Base-by-base conservation (phyloP, 306 rosid genomes). In the Senna tora region DNA sequence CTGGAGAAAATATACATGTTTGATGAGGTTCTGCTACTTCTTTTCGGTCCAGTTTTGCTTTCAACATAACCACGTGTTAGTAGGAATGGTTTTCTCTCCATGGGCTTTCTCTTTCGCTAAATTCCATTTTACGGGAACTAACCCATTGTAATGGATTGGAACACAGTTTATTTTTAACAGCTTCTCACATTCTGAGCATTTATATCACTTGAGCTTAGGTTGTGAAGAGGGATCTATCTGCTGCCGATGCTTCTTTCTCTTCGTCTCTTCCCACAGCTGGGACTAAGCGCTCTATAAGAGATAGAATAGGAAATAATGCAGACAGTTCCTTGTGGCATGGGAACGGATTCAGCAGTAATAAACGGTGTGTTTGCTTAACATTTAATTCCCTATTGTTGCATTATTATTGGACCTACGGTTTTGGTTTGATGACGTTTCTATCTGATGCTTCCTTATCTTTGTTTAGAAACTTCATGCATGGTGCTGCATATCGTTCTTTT, bases 201-300 rank as follows among this genome's bases (percentile, higher is more conserved):
- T 72, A 34, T 11, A 50, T 28, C 38, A 50, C 60, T 75, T 41
- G 85, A 39, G 69, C 75, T 66, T 73, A 93, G 97, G 98, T 93
- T 71, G 98, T 93, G 28, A 87, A 89, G 91, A 89, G 87, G 87
- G 81, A 78, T 30, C 64, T 69, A 17, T 84, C 90, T 61, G 62
- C 63, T 22, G 36, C 83, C 0, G 87, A 77, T 81, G 84, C 32
- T 75, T 77, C 89, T 42, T 74, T 72, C 75, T 63, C 83, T 75
- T 84, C 80, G 57, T 78, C 87, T 74, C 20, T 79, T 60, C 74
- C 79, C n/a, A 63, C 71, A 5, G 71, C 80, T 51, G 94, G 98
- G 78, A 74, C 86, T 52, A 93, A 93, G 83, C 88, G 98, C 74
- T 91, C 96, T 60, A 84, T 93, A 33, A 83, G 97, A 86, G 98